phyloP scores from a whole-genome alignment of 2,329 filamentous ascomycete genomes.

The Alternaria sp. region DNA sequence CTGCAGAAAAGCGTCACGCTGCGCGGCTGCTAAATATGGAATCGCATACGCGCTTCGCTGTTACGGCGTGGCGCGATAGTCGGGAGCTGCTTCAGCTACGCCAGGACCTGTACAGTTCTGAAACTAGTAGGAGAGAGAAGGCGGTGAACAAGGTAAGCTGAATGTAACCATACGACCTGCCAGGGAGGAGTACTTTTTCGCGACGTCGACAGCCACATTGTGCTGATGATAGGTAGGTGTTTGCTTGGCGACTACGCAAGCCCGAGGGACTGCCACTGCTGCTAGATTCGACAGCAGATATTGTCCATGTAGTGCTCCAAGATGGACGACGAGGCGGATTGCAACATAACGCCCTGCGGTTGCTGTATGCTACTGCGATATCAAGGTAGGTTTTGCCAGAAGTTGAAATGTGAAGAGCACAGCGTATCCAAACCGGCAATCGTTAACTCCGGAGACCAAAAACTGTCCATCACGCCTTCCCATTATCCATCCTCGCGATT shows the following conservation, averaged over 20 bases:
- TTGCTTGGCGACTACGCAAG: slow-evolving; percentile 46
- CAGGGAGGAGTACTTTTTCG: neutral
- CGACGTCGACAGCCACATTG: slow-evolving; percentile 1
- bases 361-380: slow-evolving; percentile 78
- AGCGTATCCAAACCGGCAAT: neutral
- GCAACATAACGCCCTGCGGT: slow-evolving; percentile 68
- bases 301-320: slow-evolving; percentile 73
- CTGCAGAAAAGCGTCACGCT: neutral
- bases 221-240: slow-evolving; percentile 41
- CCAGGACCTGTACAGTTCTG: slow-evolving; percentile 66
- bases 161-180: slow-evolving; percentile 1
- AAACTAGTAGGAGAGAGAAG: slow-evolving; percentile 40
- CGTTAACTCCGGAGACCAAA: neutral
- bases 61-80: slow-evolving; percentile 66
- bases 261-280: slow-evolving; percentile 69
- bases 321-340: slow-evolving; percentile 61
- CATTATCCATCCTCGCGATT: neutral
- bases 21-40: slow-evolving; percentile 24
- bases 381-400: slow-evolving; percentile 62
- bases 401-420: neutral
- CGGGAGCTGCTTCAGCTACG: slow-evolving; percentile 72
- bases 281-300: slow-evolving; percentile 78
- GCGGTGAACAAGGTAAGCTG: slow-evolving; percentile 53
- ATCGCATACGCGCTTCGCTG: slow-evolving; percentile 19
- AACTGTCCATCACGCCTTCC: neutral